phyloP scores from a whole-genome alignment of 2,329 filamentous ascomycete genomes.

The Botryotinia globosa region DNA sequence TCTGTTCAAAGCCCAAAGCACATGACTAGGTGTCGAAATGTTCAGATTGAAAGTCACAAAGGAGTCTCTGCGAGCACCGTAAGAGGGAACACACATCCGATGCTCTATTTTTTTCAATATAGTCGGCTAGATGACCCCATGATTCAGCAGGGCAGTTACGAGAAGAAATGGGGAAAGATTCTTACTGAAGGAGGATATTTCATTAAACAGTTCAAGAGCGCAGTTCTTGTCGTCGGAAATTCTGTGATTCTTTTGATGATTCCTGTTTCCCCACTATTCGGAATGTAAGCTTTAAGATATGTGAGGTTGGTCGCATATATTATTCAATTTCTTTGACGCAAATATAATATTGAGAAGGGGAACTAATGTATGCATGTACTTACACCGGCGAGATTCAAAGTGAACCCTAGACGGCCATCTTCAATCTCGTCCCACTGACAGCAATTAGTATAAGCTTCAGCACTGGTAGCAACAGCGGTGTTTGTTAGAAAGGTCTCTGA shows the following conservation, averaged over 20 bases:
- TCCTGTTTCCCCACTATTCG: not conserved
- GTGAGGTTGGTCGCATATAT: not conserved
- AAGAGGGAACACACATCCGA: not conserved
- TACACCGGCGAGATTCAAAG: not conserved
- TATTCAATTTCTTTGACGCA: not conserved
- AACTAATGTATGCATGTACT: not conserved
- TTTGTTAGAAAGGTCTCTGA: not conserved
- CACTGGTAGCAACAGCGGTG: not conserved
- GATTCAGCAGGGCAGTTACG: not conserved
- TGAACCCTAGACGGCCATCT: not conserved
- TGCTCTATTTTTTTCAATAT: rapidly evolving
- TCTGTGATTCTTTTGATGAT: not conserved
- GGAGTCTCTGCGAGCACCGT: not conserved
- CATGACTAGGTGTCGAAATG: rapidly evolving
- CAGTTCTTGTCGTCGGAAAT: not conserved
- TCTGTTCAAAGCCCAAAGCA: not conserved
- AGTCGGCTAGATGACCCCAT: not conserved
- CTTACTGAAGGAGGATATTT: not conserved
- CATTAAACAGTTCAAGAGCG: not conserved
- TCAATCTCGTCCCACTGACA: rapidly evolving
- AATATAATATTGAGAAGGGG: no score
- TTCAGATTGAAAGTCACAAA: not conserved
- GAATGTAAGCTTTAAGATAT: not conserved
- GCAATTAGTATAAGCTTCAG: not conserved
- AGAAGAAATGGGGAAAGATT: not conserved